Base-by-base conservation (phyloP, 352 stramenopile species). In the Blastocystis hominis region DNA sequence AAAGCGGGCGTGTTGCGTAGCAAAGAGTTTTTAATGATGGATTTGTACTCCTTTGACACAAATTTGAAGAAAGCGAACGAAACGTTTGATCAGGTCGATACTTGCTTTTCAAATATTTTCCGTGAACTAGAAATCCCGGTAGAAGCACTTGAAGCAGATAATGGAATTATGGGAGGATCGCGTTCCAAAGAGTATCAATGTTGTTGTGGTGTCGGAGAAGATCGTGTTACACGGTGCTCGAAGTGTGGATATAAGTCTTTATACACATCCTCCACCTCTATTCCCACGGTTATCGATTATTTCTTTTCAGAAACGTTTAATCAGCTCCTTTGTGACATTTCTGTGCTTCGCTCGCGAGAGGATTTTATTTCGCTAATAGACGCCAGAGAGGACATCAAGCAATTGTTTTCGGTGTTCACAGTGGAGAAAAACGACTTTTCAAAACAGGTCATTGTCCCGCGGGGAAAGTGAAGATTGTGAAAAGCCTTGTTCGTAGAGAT, bases 11-110 rank as follows among this genome's bases (percentile, higher is more conserved):
- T 87, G 24, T 38, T 87, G 9, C 62, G 77, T 24, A 78, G 62
- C 44, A 75, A 78, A 40, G 77, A 87, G 50, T 87, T 87, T 47
- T 55, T 63, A 9, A 87, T 87, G 77, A 87, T 24, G 34, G 77
- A 87, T 77, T 13, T 69, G 6, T 84, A 84, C 55, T 84, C 72
- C 34, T 84, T 84, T n/a, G 72, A 84, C 47, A 69, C 53, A 53
- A 47, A 46, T 24, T n/a, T 66, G 15, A n/a, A 68, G 5, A n/a
- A 78, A 46, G 77, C 77, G 13, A 63, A 55, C 9, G 10, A 46
- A 20, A 87, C 55, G n/a, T 87, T 78, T 44, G 46, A 64, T 24
- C 40, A 61, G n/a, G 61, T 87, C 13, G 46, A 78, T 55, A 34
- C 24, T 9, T 75, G 44, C 24, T 87, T 78, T 34, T 34, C 9